A percentile compares a stretch with the other conserved stretches of the same genome.
Evolutionary conservation across 2,329 filamentous ascomycete genomes (phyloP).

Genomic region (Shiraia bambusicola): DNA sequence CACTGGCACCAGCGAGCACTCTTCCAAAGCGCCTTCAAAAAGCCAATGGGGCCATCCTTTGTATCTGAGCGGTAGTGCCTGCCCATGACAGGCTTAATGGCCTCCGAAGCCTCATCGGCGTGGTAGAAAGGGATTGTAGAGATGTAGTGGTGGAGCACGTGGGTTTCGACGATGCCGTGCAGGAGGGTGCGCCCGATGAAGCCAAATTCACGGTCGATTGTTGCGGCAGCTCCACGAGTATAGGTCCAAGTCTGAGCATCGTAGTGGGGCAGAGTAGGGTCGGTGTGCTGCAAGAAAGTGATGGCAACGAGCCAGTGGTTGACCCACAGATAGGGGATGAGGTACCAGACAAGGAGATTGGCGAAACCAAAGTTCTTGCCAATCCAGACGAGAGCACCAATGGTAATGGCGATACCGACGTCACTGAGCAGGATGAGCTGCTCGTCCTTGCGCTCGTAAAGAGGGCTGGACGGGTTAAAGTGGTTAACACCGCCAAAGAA

Average conservation of each 20-base stretch:
- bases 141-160: slow-evolving; percentile 97
- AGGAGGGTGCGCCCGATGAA: slow-evolving; percentile 89
- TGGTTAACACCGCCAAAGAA: slow-evolving; percentile 83
- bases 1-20: slow-evolving; percentile 89
- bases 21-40: slow-evolving; percentile 79
- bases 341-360: slow-evolving; percentile 94
- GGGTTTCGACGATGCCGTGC: slow-evolving; percentile 96
- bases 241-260: slow-evolving; percentile 85
- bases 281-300: slow-evolving; percentile 96
- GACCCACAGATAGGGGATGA: slow-evolving; percentile 92
- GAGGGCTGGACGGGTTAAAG: slow-evolving; percentile 82
- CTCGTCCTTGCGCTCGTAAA: slow-evolving; percentile 90
- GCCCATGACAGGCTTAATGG: slow-evolving; percentile 94
- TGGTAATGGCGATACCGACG: slow-evolving; percentile 67
- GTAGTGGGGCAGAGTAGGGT: slow-evolving; percentile 93
- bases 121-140: slow-evolving; percentile 96
- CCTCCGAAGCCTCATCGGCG: slow-evolving; percentile 89
- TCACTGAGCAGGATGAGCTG: slow-evolving; percentile 85
- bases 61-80: slow-evolving; percentile 87
- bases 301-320: slow-evolving; percentile 99
- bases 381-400: slow-evolving; percentile 65
- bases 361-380: slow-evolving; percentile 76
- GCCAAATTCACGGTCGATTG: slow-evolving; percentile 95
- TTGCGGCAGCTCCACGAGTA: slow-evolving; percentile 87
- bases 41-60: slow-evolving; percentile 72